Evolutionary conservation across 352 stramenopile genomes (phyloP), one percentile per base, ranked within the genome.

Genomic region (Globisporangium paroecandrum): DNA sequence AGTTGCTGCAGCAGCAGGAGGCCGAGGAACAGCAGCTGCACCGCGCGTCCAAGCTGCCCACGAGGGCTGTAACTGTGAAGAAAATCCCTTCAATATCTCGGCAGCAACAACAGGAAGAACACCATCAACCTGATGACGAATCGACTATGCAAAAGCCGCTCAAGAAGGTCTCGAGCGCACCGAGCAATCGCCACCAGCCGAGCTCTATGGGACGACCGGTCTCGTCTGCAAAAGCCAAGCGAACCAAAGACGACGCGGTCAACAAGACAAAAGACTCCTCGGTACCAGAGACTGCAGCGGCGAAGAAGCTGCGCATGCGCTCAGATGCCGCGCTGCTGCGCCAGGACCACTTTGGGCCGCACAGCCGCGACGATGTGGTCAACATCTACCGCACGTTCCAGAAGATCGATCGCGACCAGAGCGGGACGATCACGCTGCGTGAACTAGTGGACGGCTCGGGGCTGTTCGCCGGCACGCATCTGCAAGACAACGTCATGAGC

Each of bases 321-420:
- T 84, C 81, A 0, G 84, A 92, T 32, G 77, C 82, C 3, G 71
- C 76, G 13, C 74, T 94, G 10, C 77, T 94, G 69, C 69, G 77
- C 12, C 84, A 89, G 58, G 74, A 86, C 4, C 77, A 74, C 55
- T 93, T 94, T 64, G 86, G 84, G 1, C 72, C 66, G 18, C 90
- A 92, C 77, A 66, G 76, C 7, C 77, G 82, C 12, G 84, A 92
- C 43, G 83, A 91, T 36, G 71, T 94, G 4, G 65, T 92, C 43
- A 90, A 87, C 61, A 69, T 93, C 8, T 93, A 87, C 68, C 81
- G 77, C 51, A 91, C 84, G 8, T 93, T 94, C 65, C 77, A 78
- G 41, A 82, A 85, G 66, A 74, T 91, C 54, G 86, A 94, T 68
- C 77, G 83, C 22, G 84, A 94, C 46, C 64, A 77, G n/a, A 92